Evolutionary conservation across 2,329 filamentous ascomycete genomes (phyloP).

Genomic region (Parastagonospora avenae): DNA sequence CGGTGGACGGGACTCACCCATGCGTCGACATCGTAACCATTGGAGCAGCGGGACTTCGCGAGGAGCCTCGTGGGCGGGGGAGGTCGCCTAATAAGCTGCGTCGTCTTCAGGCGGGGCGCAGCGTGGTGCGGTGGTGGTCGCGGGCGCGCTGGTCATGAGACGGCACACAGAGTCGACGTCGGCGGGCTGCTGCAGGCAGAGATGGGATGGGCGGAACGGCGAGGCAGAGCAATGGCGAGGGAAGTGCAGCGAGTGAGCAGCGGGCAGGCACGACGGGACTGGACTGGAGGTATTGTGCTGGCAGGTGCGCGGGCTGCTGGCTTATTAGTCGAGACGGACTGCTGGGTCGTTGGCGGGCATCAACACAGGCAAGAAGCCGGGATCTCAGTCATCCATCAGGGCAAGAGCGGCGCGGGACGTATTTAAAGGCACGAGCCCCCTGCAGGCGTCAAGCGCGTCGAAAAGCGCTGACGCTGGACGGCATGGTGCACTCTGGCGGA

Average conservation of each 20-base stretch:
- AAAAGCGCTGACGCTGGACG: slow-evolving; percentile 20
- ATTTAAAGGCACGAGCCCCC: slow-evolving; percentile 33
- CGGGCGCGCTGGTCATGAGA: slow-evolving; percentile 24
- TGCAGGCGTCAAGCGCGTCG: slow-evolving; percentile 23
- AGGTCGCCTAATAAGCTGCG: slow-evolving; percentile 20
- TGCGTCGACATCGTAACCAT: slow-evolving; percentile 53
- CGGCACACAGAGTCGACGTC: slow-evolving; percentile 7
- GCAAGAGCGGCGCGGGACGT: slow-evolving; percentile 27
- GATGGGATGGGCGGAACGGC: background rate
- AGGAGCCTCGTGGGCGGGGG: slow-evolving; percentile 27
- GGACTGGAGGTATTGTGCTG: background rate
- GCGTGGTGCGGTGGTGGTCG: slow-evolving; percentile 5
- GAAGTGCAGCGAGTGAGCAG: slow-evolving; percentile 8
- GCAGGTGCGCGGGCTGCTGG: slow-evolving; percentile 19
- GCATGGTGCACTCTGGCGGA: too few relatives aligned
- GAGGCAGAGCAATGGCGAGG: background rate
- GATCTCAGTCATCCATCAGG: slow-evolving; percentile 27
- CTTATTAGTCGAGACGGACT: slow-evolving; percentile 28
- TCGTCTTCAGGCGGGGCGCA: slow-evolving; percentile 14
- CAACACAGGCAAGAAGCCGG: slow-evolving; percentile 18
- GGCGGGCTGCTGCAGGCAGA: slow-evolving; percentile 5
- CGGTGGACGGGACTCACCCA: slow-evolving; percentile 45
- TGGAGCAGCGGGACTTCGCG: slow-evolving; percentile 36
- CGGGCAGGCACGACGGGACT: slow-evolving; percentile 1
- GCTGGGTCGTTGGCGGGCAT: slow-evolving; percentile 19